Evolutionary conservation across 176 grass and related monocot genomes (phyloP).

Genomic region (Zoysia japonica): DNA sequence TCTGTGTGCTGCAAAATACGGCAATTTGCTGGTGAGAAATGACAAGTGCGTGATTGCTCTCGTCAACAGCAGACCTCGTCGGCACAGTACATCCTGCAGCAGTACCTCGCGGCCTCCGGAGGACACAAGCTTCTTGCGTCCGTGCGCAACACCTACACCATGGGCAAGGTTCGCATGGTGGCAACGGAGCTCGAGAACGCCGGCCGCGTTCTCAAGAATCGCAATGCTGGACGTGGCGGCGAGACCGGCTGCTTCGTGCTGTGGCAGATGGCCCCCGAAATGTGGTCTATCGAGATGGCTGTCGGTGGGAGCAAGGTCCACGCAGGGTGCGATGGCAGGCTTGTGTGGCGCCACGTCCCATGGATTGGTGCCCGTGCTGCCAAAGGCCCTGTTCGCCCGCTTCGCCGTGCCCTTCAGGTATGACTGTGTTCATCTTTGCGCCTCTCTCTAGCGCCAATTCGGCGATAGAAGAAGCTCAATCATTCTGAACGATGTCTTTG

Average conservation of each 20-base stretch:
- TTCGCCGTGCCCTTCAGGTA: slow-evolving; percentile 75
- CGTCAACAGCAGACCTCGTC: slow-evolving; percentile 62
- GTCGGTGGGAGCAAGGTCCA: slow-evolving; percentile 73
- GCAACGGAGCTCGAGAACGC: slow-evolving; percentile 53
- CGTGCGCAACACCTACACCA: slow-evolving; percentile 53
- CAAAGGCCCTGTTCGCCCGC: slow-evolving; percentile 71
- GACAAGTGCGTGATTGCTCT: neutral
- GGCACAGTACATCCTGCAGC: slow-evolving; percentile 80
- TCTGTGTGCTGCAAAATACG: too few species aligned
- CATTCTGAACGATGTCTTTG: slow-evolving; percentile 24
- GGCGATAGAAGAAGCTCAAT: neutral
- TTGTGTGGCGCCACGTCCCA: slow-evolving; percentile 68
- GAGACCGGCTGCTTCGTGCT: slow-evolving; percentile 67
- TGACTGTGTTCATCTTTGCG: neutral
- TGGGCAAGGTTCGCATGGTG: slow-evolving; percentile 73
- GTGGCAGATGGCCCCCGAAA: slow-evolving; percentile 73
- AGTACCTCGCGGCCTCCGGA: slow-evolving; percentile 72
- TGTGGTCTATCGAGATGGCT: slow-evolving; percentile 73
- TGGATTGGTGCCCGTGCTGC: slow-evolving; percentile 55
- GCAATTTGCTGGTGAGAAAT: too few species aligned
- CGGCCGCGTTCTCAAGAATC: slow-evolving; percentile 55
- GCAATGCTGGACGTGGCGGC: slow-evolving; percentile 38
- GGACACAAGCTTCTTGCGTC: slow-evolving; percentile 58
- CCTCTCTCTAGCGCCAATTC: neutral
- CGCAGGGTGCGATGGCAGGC: slow-evolving; percentile 64